phyloP scores from a whole-genome alignment of 2,329 filamentous ascomycete species.

The Fusarium haematococcum region DNA sequence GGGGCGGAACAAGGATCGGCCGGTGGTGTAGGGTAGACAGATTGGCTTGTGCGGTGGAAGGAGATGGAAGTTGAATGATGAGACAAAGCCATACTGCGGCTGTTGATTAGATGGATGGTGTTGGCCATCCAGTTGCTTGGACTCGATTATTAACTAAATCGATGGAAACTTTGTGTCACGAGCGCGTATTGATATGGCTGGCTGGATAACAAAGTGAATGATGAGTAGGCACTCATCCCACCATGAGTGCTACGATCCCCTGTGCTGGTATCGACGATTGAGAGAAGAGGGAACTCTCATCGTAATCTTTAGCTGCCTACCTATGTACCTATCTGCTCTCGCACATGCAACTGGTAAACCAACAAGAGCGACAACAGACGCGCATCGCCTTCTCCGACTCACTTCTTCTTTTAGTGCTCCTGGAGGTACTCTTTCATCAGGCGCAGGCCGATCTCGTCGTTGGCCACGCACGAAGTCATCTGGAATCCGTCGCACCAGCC shows the following conservation, averaged over 20 bases:
- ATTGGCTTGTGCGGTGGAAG: background rate
- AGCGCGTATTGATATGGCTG: background rate
- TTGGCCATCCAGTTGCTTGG: background rate
- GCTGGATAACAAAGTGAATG: background rate
- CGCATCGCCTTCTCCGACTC: background rate
- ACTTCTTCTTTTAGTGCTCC: background rate
- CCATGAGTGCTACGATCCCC: no score
- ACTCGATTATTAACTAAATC: background rate
- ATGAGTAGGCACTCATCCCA: no score
- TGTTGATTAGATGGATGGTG: background rate
- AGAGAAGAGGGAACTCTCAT: no score
- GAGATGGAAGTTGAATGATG: background rate
- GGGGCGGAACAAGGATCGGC: slow-evolving; percentile 33
- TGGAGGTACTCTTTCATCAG: background rate
- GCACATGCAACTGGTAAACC: background rate
- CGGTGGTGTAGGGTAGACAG: slow-evolving; percentile 7
- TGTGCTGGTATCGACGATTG: no score
- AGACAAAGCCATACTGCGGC: background rate
- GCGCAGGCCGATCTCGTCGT: background rate
- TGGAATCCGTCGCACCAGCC: background rate
- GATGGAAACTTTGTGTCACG: background rate
- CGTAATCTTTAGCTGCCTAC: background rate
- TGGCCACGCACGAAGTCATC: background rate
- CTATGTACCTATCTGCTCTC: background rate
- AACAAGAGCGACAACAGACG: background rate